Percentiles rank a stretch among this genome's conserved stretches.
phyloP scores from a whole-genome alignment of 2,329 filamentous ascomycete species.

The Diaporthe eres region DNA sequence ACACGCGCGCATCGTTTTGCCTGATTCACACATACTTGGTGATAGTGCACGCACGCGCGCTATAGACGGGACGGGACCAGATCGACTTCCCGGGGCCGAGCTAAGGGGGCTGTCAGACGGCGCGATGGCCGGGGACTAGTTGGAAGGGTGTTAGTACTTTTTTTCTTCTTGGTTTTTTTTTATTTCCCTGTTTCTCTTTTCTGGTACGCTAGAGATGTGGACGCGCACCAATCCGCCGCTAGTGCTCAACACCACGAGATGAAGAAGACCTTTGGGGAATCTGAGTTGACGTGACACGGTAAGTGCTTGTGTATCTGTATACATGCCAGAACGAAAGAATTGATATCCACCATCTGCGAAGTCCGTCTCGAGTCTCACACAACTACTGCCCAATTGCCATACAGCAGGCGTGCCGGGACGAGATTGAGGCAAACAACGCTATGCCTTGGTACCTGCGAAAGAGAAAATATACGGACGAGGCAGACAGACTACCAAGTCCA shows the following conservation, averaged over 20 bases:
- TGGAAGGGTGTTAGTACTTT: conserved; percentile 1
- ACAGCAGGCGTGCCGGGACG: neutral
- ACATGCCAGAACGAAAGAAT: neutral
- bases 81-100: conserved; percentile 22
- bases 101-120: conserved; percentile 14
- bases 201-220: conserved; percentile 11
- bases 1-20: conserved; percentile 12
- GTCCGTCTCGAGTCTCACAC: neutral
- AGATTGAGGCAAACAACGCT: conserved; percentile 8
- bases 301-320: neutral
- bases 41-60: neutral
- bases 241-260: conserved; percentile 11
- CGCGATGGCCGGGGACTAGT: conserved; percentile 18
- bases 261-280: neutral
- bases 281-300: neutral
- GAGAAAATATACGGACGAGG: neutral
- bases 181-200: neutral
- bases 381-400: neutral
- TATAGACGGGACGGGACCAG: conserved; percentile 12
- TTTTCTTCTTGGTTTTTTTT: neutral
- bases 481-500: neutral
- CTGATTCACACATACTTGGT: conserved; percentile 1
- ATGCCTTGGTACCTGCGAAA: conserved; percentile 6
- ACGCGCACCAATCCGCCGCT: conserved; percentile 9
- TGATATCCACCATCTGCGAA: neutral